phyloP scores from a whole-genome alignment of 306 rosid genomes.

The Dryas drummondii region DNA sequence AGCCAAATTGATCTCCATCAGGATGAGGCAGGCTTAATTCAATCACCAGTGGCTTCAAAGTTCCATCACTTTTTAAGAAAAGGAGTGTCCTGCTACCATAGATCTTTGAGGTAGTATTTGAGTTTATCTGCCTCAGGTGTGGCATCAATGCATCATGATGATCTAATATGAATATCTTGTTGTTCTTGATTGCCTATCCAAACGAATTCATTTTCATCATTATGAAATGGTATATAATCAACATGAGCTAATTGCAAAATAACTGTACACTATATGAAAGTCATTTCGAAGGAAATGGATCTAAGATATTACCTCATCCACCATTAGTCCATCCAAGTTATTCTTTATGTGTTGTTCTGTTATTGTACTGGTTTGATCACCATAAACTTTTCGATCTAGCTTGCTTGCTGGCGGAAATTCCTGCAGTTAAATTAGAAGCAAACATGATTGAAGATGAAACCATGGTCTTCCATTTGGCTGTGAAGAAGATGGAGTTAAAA shows the following conservation, averaged over 20 bases:
- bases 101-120: constrained; percentile 40
- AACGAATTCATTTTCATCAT: constrained; percentile 2
- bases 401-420: constrained; percentile 71
- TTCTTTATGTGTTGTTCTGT: constrained; percentile 42
- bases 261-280: not conserved
- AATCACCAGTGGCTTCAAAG: constrained; percentile 69
- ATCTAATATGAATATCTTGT: constrained; percentile 59
- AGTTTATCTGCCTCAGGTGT: constrained; percentile 56
- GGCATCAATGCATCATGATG: constrained; percentile 62
- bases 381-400: constrained; percentile 49
- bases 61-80: constrained; percentile 63
- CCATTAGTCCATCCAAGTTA: constrained; percentile 53
- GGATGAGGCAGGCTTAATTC: constrained; percentile 61
- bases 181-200: constrained; percentile 50
- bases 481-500: not conserved
- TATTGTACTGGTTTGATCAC: constrained; percentile 57
- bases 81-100: constrained; percentile 62
- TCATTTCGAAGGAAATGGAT: not conserved
- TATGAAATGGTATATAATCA: not conserved
- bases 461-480: not conserved
- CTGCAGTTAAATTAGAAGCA: constrained; percentile 32
- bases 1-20: constrained; percentile 53
- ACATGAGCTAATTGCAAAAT: not conserved
- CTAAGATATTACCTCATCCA: constrained; percentile 45
- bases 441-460: not conserved